Base-by-base conservation (phyloP, 2,329 filamentous ascomycete species). In the Calonectria honghensis region DNA sequence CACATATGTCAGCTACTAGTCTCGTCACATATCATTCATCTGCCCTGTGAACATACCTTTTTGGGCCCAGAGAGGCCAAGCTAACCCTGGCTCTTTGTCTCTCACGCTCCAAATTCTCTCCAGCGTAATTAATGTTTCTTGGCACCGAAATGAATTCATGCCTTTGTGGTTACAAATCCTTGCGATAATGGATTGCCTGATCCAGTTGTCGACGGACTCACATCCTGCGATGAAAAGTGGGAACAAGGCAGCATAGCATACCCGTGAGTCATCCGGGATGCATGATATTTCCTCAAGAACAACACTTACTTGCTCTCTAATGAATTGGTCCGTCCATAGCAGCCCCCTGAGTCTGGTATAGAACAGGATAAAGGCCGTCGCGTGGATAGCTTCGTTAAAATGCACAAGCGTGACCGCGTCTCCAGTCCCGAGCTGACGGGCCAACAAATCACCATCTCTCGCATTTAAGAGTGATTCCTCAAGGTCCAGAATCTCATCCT, bases 161-260 rank as follows among this genome's bases (percentile, higher is more conserved):
- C 51, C 51, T 32, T 29, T 18, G 9, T 54, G 51, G 2, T 31
- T 20, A 18, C 27, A 32, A 54, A 54, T 54, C 11, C 51, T 31
- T 32, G 16, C 16, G 18, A 54, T 29, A n/a, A 54, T 54, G 6
- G 29, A 54, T 32, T 54, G 27, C 18, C 51, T 29, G 51, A 32
- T 31, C n/a, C 51, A 29, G 16, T 54, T 31, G 29, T 54, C 51
- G 27, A 54, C 51, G 3, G 51, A 54, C 18, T 54, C 51, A 14
- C 51, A 54, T 20, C 51, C 51, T 20, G 51, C 51, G 16, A 54
- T 54, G 51, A 54, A 54, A 31, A 54, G 51, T 20, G 51, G 51
- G 32, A 54, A 54, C 18, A 54, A 20, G 7, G 27, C 29, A 3
- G 51, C 51, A 32, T 54, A 18, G 16, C 14, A 31, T 54, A 54